Evolutionary conservation across 768 basidiomycete genomes (phyloP), one percentile per base, ranked within the genome.

Genomic region (Leccinum longicurvipes): DNA sequence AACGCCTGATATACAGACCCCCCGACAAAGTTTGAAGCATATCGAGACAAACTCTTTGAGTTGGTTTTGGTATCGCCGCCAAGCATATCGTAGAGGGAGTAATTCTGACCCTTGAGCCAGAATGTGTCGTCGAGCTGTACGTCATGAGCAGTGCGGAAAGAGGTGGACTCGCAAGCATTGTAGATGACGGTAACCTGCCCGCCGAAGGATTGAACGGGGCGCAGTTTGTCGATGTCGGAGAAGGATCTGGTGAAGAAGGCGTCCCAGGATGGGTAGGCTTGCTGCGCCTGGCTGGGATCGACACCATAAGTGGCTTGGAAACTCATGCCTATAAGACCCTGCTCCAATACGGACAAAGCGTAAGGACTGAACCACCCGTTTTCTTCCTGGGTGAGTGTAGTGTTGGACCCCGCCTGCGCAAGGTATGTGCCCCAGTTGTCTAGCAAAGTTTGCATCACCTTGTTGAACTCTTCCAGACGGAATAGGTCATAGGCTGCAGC

Each of bases 61-160:
- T 23, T 45, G n/a, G n/a, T 24, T 3, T 45, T 6, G 42, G 5
- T 14, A 14, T 29, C 5, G 17, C 53, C 34, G 23, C 74, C 67
- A 14, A 86, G 75, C 72, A 85, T 82, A 62, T 84, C 76, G 17
- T 63, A 50, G 46, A 85, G 77, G 6, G 83, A 84, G 70, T 86
- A 86, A 0, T 77, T 74, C 59, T 85, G 74, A 8, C 71, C 76
- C 62, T 86, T 86, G 67, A 84, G 66, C 82, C 82, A 86, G 68
- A 86, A 85, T 21, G 63, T 63, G 45, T 83, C 81, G 7, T 68
- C 59, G 4, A 59, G 64, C 44, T 79, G 58, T 34, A 82, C 75
- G 46, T 79, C 60, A 24, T 50, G 12, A 69, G 57, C 72, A 66
- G 17, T 48, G 42, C 49, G 49, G 63, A 79, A 76, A 10, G 78